Percentiles rank a stretch among this genome's conserved stretches.
Conservation (phyloP, 202 grass and related monocot species). For the Bolboschoenoplectus hybrid region DNA sequence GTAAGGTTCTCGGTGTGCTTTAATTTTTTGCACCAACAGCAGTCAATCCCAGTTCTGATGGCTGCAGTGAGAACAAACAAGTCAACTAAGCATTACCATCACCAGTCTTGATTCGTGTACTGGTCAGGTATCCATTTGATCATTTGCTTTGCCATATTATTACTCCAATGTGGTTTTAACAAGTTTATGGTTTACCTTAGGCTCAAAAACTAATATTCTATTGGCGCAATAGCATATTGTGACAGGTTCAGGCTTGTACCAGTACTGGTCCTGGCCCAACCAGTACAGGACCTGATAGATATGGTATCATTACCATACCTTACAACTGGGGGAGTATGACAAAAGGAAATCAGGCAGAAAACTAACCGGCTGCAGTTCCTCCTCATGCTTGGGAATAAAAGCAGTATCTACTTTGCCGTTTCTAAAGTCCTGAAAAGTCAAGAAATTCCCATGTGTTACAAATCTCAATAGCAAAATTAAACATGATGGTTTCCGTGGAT, state of each 20-base stretch:
- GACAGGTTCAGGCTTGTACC: neutral
- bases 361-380: conserved; percentile 52
- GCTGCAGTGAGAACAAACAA: conserved; percentile 29
- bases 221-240: neutral
- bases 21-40: conserved; percentile 29
- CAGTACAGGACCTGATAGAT: neutral
- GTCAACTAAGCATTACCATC: conserved; percentile 4
- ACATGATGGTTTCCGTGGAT: neutral
- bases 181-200: neutral
- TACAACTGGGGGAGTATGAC: neutral
- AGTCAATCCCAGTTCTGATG: conserved; percentile 28
- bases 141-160: neutral
- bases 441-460: conserved; percentile 7
- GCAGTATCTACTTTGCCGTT: conserved; percentile 55
- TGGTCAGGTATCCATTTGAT: neutral
- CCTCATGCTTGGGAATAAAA: conserved; percentile 57
- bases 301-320: neutral
- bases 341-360: neutral
- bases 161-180: neutral
- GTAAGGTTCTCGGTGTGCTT: neutral
- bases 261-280: neutral
- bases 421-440: conserved; percentile 47
- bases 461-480: conserved; percentile 25
- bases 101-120: neutral
- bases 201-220: neutral